Conservation (phyloP, 1,284 basidiomycete genomes). For the Pseudozyma thailandica region DNA sequence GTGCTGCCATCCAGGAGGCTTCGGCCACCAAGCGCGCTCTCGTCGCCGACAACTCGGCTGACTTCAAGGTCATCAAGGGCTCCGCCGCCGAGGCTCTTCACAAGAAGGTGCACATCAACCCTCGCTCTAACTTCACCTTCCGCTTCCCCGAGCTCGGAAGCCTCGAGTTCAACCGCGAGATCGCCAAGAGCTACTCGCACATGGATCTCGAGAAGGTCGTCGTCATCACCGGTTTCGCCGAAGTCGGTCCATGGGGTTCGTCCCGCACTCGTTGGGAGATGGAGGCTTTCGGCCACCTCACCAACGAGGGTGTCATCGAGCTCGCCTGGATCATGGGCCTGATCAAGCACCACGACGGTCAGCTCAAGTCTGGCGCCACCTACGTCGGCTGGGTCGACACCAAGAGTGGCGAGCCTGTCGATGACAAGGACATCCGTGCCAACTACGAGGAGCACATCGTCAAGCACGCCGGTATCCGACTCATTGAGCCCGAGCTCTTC, state of each 20-base stretch:
- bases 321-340: conserved; percentile 99
- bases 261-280: conserved; percentile 96
- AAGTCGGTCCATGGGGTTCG: conserved; percentile 98
- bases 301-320: conserved; percentile 94
- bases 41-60: conserved; percentile 89
- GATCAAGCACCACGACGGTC: conserved; percentile 98
- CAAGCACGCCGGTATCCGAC: conserved; percentile 89
- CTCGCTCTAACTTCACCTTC: conserved; percentile 96
- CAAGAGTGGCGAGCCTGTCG: conserved; percentile 93
- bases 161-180: conserved; percentile 74
- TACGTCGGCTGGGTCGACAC: conserved; percentile 98
- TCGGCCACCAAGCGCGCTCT: conserved; percentile 92
- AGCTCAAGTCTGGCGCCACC: conserved; percentile 80
- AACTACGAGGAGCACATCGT: conserved; percentile 96
- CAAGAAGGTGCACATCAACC: conserved; percentile 90
- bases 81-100: conserved; percentile 91
- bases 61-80: conserved; percentile 91
- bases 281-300: conserved; percentile 62
- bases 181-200: conserved; percentile 71
- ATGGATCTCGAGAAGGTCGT: conserved; percentile 95
- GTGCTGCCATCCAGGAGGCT: conserved; percentile 79
- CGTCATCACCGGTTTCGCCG: conserved; percentile 94
- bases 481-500: conserved; percentile 98
- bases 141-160: conserved; percentile 81
- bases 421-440: conserved; percentile 94